A percentile compares a stretch with the other conserved stretches of the same genome.
Evolutionary conservation across 2,329 filamentous ascomycete species (phyloP).

Genomic region (Cercospora sesami): DNA sequence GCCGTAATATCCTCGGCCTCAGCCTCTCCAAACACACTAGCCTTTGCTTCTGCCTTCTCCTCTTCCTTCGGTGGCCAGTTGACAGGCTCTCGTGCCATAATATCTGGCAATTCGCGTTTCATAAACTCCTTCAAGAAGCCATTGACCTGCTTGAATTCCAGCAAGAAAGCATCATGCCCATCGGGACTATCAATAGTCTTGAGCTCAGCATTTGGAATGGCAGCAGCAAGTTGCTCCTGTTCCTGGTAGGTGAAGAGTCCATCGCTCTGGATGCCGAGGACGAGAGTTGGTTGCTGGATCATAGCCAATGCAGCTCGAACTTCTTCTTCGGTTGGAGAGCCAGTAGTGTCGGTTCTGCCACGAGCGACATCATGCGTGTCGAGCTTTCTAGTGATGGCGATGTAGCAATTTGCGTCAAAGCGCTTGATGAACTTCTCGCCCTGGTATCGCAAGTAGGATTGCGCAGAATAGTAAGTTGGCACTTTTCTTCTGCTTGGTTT

Average conservation of each 20-base stretch:
- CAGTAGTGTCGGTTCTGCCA: conserved; percentile 27
- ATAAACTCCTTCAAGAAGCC: conserved; percentile 81
- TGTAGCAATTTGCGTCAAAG: conserved; percentile 98
- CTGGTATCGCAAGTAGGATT: conserved; percentile 96
- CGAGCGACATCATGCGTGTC: conserved; percentile 83
- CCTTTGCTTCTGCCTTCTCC: conserved; percentile 69
- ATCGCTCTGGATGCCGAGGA: conserved; percentile 92
- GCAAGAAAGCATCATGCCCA: conserved; percentile 91
- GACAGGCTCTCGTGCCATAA: conserved; percentile 64
- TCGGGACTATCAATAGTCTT: conserved; percentile 91
- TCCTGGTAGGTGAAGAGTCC: conserved; percentile 96
- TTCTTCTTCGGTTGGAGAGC: conserved; percentile 44
- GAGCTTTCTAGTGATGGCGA: conserved; percentile 95
- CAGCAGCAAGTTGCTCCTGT: conserved; percentile 84
- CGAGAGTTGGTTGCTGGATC: conserved; percentile 85
- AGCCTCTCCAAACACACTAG: conserved; percentile 89
- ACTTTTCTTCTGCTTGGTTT: conserved; percentile 38
- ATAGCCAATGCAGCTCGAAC: conserved; percentile 74
- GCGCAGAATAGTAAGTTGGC: conserved; percentile 91
- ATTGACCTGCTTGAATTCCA: conserved; percentile 98
- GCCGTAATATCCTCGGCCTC: conserved; percentile 96
- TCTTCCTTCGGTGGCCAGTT: conserved; percentile 50
- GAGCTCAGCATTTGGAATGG: conserved; percentile 74
- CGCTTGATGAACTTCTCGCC: conserved; percentile 94
- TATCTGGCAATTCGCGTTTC: conserved; percentile 77